Conservation (phyloP, 192 early-diverging fungal species). For the Entomortierella parvispora region DNA sequence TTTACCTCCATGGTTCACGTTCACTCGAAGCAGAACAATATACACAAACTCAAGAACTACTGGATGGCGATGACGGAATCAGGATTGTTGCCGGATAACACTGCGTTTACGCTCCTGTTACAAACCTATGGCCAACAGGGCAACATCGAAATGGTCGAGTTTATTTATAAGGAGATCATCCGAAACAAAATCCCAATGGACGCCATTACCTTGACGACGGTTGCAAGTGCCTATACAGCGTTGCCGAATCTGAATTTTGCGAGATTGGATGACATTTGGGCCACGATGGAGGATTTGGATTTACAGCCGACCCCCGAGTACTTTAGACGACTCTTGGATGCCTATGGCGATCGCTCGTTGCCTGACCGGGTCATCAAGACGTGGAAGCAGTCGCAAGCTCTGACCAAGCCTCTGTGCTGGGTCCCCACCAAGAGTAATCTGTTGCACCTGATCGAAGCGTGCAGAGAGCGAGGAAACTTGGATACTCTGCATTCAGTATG, state of each 20-base stretch:
- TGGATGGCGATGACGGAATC: conserved; percentile 31
- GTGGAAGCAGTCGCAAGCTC: conserved; percentile 16
- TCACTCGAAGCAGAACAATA: conserved; percentile 22
- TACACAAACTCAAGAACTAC: conserved; percentile 28
- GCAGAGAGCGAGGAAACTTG: conserved; percentile 47
- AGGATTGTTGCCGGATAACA: conserved; percentile 31
- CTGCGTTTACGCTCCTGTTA: conserved; percentile 33
- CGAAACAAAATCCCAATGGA: conserved; percentile 15
- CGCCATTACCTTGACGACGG: conserved; percentile 15
- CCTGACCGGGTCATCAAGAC: conserved; percentile 42
- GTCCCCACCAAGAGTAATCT: conserved; percentile 22
- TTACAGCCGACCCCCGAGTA: conserved; percentile 31
- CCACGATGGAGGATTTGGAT: conserved; percentile 15
- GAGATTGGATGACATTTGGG: conserved; percentile 27
- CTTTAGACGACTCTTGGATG: conserved; percentile 22
- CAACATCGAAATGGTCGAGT: conserved; percentile 49
- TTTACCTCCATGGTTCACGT: conserved; percentile 30
- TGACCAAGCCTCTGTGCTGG: conserved; percentile 15
- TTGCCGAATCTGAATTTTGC: conserved; percentile 21
- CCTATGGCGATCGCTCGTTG: conserved; percentile 26
- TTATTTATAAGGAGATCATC: conserved; percentile 35
- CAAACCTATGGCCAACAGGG: conserved; percentile 24
- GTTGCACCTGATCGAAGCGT: conserved; percentile 39
- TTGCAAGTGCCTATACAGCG: conserved; percentile 12
- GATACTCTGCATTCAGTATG: conserved; percentile 31